phyloP scores from a whole-genome alignment of 176 grass and related monocot genomes.

The Raddia distichophylla region DNA sequence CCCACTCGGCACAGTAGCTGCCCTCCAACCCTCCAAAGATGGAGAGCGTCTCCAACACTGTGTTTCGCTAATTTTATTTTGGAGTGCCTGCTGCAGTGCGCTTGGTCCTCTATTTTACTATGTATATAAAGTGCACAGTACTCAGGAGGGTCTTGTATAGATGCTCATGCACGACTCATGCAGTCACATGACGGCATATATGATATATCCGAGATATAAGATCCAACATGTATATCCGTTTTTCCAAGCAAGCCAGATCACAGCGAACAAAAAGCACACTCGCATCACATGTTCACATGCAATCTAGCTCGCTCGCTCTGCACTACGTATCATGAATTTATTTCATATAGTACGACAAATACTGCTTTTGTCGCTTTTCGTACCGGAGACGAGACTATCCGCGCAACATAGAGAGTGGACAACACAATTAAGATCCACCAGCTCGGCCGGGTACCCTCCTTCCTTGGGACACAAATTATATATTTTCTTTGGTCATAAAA shows the following conservation, averaged over 20 bases:
- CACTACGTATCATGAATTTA: not conserved
- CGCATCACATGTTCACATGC: not conserved
- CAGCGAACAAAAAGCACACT: constrained; percentile 6
- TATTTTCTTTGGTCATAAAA: too few relatives aligned
- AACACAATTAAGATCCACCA: too few relatives aligned
- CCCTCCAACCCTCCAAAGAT: too few relatives aligned
- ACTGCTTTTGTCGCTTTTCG: not conserved
- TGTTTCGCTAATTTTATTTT: too few relatives aligned
- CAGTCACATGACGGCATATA: not conserved
- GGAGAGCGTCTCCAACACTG: too few relatives aligned
- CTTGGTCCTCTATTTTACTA: too few relatives aligned
- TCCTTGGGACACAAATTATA: too few relatives aligned
- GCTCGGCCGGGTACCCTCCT: too few relatives aligned
- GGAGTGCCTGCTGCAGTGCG: too few relatives aligned
- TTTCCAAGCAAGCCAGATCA: not conserved
- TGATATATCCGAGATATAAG: constrained; percentile 16
- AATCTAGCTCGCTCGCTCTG: not conserved
- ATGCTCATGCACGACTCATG: not conserved
- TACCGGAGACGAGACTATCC: not conserved
- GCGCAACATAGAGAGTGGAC: not conserved
- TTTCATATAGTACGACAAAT: not conserved
- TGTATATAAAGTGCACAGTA: too few relatives aligned
- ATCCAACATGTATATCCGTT: constrained; percentile 1
- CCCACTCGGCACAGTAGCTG: too few relatives aligned
- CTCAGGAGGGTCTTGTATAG: too few relatives aligned